Evolutionary conservation across 768 basidiomycete genomes (phyloP), one percentile per base, ranked within the genome.

Genomic region (Collybia mongolica): DNA sequence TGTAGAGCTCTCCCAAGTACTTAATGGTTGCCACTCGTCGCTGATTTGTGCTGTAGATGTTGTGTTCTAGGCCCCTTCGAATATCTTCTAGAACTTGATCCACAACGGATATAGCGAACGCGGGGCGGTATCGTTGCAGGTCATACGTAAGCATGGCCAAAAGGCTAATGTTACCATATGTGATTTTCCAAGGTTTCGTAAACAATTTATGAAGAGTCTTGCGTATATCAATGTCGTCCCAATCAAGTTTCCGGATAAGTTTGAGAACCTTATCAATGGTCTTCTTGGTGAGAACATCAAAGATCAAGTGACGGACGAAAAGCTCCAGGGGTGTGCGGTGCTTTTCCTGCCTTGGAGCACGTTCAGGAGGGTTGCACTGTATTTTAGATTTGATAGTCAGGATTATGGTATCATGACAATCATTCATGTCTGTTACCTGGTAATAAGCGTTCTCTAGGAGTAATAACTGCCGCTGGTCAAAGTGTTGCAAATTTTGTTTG

Each of bases 161-260:
- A 23, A 97, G 76, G 49, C 86, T 81, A 59, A 99, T 83, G 61
- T 91, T 96, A 52, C 86, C 79, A 63, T 88, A 98, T 61, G 93
- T 96, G 70, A 98, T 81, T 65, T 98, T 98, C 94, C 96, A 97
- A 2, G 96, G 90, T 61, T 97, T 96, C n/a, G 90, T 91, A 72
- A 99, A 99, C 36, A 91, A 82, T 63, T 91, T 90, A 71, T 88
- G 84, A 6, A 98, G 74, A 19, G 80, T 81, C 22, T 76, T 76
- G 35, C 80, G 78, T 24, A 88, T 73, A 19, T 68, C 53, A 6
- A 71, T 65, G 63, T 92, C 84, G n/a, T 96, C 91, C 97, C 97
- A 99, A 60, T 98, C 88, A 40, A 98, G 77, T 69, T 96, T 98
- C 42, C 97, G 85, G 28, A 98, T 69, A 19, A 97, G 80, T 67